These are phyloP conservation scores for Cercospora beticola DNA, from an alignment of 2,329 filamentous ascomycete genomes.

Conservation along the genomic window DNA sequence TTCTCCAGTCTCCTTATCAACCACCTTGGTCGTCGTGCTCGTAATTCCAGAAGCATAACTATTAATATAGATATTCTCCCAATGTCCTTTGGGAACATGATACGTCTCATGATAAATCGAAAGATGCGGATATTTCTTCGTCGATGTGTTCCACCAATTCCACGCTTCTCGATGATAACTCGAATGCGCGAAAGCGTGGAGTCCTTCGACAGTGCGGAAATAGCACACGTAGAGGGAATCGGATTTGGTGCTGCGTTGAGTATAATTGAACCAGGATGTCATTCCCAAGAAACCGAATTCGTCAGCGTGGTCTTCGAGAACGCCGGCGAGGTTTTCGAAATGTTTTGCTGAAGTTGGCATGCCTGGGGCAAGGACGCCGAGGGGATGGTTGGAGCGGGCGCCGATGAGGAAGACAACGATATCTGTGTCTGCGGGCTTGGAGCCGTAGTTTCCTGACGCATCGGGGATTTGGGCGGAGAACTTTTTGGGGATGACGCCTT, in stretches of 20 bases:
- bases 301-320: constrained; percentile 40
- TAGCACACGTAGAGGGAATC: constrained; percentile 49
- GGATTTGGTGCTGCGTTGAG: constrained; percentile 43
- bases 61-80: constrained; percentile 55
- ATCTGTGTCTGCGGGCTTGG: constrained; percentile 34
- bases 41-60: constrained; percentile 39
- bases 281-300: constrained; percentile 51
- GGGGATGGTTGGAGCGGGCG: constrained; percentile 41
- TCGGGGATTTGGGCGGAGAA: constrained; percentile 43
- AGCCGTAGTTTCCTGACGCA: constrained; percentile 34
- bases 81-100: constrained; percentile 44
- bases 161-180: constrained; percentile 50
- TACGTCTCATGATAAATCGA: constrained; percentile 59
- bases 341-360: constrained; percentile 20
- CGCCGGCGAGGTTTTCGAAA: constrained; percentile 41
- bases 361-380: constrained; percentile 51
- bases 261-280: constrained; percentile 44
- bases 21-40: constrained; percentile 28
- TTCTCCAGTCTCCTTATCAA: constrained; percentile 26
- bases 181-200: constrained; percentile 56
- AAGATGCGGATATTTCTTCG: constrained; percentile 43
- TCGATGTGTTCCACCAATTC: constrained; percentile 50
- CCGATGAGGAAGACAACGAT: constrained; percentile 45
- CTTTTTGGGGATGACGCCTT: constrained; percentile 39
- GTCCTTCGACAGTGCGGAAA: constrained; percentile 51